phyloP scores from a whole-genome alignment of 345 rosid genomes.

The Eutrema yunnanense region DNA sequence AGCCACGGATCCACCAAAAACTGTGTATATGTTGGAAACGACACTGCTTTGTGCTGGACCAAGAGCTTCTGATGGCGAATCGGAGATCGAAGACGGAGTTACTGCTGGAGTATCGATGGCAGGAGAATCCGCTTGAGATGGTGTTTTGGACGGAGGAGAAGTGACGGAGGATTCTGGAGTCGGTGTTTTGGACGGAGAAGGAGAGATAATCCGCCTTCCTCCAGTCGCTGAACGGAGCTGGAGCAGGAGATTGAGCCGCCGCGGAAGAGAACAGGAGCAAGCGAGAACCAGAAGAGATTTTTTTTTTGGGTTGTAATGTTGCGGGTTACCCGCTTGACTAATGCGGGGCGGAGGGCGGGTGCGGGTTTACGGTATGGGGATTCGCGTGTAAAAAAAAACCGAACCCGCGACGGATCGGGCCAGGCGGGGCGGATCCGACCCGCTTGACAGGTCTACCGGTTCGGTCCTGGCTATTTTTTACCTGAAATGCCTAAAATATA shows the following conservation, averaged over 20 bases:
- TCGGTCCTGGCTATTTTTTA: too few species aligned
- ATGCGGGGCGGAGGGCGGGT: too few species aligned
- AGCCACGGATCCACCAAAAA: constrained; percentile 11
- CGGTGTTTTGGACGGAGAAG: constrained; percentile 1
- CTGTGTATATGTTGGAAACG: neutral
- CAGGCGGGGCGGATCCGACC: too few species aligned
- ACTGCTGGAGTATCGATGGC: neutral
- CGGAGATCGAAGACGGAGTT: constrained; percentile 8
- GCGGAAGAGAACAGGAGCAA: constrained; percentile 1
- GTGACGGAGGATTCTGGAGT: neutral
- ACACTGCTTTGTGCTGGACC: constrained; percentile 10
- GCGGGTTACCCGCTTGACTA: too few species aligned
- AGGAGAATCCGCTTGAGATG: constrained; percentile 18
- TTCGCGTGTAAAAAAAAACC: too few species aligned
- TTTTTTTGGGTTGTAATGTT: neutral
- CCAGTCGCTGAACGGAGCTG: constrained; percentile 8
- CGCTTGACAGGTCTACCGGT: too few species aligned
- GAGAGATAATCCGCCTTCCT: constrained; percentile 13
- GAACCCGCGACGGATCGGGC: too few species aligned
- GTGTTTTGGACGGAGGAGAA: neutral
- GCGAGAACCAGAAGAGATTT: neutral
- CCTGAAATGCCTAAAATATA: too few species aligned
- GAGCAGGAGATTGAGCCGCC: constrained; percentile 20
- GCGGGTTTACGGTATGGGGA: too few species aligned
- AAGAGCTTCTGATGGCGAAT: constrained; percentile 18